A percentile compares a stretch with the other conserved stretches of the same genome.
phyloP scores from a whole-genome alignment of 169 alveolate species.

The Theileria parva region DNA sequence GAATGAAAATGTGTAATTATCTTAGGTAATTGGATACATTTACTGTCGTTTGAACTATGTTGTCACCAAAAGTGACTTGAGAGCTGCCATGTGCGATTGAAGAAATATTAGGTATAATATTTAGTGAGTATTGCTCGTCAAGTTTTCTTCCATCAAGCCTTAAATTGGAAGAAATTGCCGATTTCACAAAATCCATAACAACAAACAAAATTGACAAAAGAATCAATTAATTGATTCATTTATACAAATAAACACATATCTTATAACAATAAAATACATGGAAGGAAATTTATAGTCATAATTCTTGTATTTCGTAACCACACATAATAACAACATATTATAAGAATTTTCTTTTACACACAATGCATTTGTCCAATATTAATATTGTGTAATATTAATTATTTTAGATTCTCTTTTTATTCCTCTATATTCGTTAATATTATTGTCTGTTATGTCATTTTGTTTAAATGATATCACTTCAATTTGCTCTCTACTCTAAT shows the following conservation, averaged over 20 bases:
- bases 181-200: constrained; percentile 53
- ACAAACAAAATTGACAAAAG: not conserved
- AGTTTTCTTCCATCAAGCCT: constrained; percentile 57
- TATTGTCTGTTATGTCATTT: not conserved
- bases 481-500: not conserved
- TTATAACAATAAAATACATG: not conserved
- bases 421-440: not conserved
- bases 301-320: not conserved
- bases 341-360: not conserved
- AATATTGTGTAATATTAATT: too few relatives aligned
- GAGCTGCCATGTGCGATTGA: constrained; percentile 59
- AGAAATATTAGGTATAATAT: constrained; percentile 38
- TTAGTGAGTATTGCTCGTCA: constrained; percentile 33
- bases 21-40: constrained; percentile 24
- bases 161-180: constrained; percentile 50
- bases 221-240: not conserved
- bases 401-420: not conserved
- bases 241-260: not conserved
- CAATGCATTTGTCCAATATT: not conserved
- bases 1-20: not conserved
- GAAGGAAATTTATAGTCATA: not conserved
- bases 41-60: constrained; percentile 53
- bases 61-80: constrained; percentile 47
- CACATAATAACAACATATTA: not conserved
- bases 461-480: not conserved